phyloP scores from a whole-genome alignment of 768 basidiomycete genomes.

The Rhodotorula diobovata region DNA sequence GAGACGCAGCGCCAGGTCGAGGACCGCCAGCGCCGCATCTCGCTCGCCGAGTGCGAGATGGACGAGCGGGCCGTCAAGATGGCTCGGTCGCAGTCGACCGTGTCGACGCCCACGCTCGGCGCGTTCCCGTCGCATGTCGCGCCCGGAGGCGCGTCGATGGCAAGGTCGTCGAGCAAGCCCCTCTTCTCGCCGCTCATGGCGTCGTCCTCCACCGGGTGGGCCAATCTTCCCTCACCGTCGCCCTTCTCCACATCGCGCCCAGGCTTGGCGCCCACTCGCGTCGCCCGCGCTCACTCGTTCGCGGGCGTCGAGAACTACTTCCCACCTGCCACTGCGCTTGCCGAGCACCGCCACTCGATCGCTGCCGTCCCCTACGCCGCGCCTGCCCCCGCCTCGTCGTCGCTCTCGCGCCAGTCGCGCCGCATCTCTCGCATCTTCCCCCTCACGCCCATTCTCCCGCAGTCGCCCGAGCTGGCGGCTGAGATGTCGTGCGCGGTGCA shows the following conservation, averaged over 20 bases:
- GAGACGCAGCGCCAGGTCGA: conserved; percentile 33
- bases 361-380: neutral
- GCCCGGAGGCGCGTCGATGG: conserved; percentile 1
- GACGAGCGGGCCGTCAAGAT: conserved; percentile 29
- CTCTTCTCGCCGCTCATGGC: conserved; percentile 7
- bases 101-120: neutral
- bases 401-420: neutral
- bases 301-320: conserved; percentile 19
- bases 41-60: conserved; percentile 15
- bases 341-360: conserved; percentile 13
- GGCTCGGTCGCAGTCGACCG: conserved; percentile 19
- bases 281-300: conserved; percentile 29
- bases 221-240: neutral
- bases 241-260: conserved; percentile 28
- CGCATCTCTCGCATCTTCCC: conserved; percentile 10
- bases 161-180: conserved; percentile 7
- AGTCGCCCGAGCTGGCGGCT: neutral
- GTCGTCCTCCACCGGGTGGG: conserved; percentile 12
- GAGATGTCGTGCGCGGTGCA: conserved; percentile 1
- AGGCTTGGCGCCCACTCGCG: conserved; percentile 9
- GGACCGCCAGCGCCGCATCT: conserved; percentile 17
- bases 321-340: neutral
- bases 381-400: neutral
- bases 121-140: neutral
- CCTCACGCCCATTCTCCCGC: conserved; percentile 21